A percentile compares a stretch with the other conserved stretches of the same genome.
Evolutionary conservation across 176 grass and related monocot species (phyloP).

Genomic region (Paspalum vaginatum): DNA sequence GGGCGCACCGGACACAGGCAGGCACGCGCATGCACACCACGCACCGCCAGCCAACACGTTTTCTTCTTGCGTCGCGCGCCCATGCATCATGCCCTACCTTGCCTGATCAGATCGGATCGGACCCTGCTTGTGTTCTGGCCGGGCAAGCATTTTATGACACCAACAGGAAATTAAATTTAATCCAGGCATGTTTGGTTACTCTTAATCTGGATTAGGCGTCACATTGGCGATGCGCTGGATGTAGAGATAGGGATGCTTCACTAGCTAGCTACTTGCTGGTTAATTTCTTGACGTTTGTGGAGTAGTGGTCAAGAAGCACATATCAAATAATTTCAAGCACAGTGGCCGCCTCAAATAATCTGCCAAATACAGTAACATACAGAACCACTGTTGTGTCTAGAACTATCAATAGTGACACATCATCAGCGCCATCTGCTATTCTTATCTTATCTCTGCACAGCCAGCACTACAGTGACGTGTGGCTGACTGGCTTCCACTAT

Average conservation of each 20-base stretch:
- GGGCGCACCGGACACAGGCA: slow-evolving; percentile 38
- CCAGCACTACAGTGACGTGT: background rate
- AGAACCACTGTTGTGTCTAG: background rate
- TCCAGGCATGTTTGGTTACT: background rate
- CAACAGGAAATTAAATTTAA: background rate
- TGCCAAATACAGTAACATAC: background rate
- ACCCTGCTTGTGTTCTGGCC: too few species aligned
- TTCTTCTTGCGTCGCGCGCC: too few species aligned
- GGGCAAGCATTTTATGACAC: too few species aligned
- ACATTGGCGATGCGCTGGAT: background rate
- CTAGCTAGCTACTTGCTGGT: too few species aligned
- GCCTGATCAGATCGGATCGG: too few species aligned
- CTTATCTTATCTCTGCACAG: background rate
- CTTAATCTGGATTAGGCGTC: background rate
- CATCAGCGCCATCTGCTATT: background rate
- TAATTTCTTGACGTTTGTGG: background rate
- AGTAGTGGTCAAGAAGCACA: background rate
- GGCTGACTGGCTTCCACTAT: background rate
- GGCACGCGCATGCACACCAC: slow-evolving; percentile 31
- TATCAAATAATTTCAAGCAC: too few species aligned
- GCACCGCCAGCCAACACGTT: too few species aligned
- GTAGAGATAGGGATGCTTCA: background rate
- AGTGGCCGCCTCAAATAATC: background rate
- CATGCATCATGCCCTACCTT: too few species aligned
- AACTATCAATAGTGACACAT: background rate